These are phyloP conservation scores for Flaveria ramosissima DNA, from an alignment of 129 eudicot species.

Conservation along the genomic window DNA sequence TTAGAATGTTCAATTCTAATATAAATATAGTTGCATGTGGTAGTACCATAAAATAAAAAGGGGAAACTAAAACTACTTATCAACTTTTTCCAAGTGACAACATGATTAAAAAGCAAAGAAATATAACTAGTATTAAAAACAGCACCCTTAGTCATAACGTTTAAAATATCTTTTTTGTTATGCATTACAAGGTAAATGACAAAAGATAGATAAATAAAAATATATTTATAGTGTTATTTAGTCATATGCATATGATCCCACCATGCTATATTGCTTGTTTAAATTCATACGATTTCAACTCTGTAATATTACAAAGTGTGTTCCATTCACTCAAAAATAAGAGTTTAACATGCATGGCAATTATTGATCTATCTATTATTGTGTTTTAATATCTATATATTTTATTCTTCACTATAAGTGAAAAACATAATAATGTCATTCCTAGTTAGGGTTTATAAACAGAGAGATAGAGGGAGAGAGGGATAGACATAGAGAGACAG, in stretches of 20 bases:
- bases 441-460: too few species aligned
- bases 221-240: neutral
- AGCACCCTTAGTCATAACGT: slow-evolving; percentile 24
- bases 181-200: slow-evolving; percentile 30
- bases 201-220: slow-evolving; percentile 1
- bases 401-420: neutral
- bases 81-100: slow-evolving; percentile 8
- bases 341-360: slow-evolving; percentile 22
- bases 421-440: neutral
- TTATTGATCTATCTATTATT: neutral
- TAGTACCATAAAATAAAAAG: neutral
- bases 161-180: slow-evolving; percentile 14
- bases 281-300: slow-evolving; percentile 26
- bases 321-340: slow-evolving; percentile 26
- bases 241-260: slow-evolving; percentile 40
- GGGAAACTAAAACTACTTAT: slow-evolving; percentile 6
- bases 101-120: slow-evolving; percentile 8
- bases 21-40: neutral
- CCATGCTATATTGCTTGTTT: slow-evolving; percentile 39
- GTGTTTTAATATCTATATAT: neutral
- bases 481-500: too few species aligned
- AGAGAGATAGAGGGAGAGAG: too few species aligned
- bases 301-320: slow-evolving; percentile 21
- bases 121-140: slow-evolving; percentile 23
- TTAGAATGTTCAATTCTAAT: neutral